Percentiles rank a stretch among this genome's conserved stretches.
These are phyloP conservation scores for Pochonia chlamydosporia DNA, from an alignment of 2,329 filamentous ascomycete genomes.

Conservation along the genomic window DNA sequence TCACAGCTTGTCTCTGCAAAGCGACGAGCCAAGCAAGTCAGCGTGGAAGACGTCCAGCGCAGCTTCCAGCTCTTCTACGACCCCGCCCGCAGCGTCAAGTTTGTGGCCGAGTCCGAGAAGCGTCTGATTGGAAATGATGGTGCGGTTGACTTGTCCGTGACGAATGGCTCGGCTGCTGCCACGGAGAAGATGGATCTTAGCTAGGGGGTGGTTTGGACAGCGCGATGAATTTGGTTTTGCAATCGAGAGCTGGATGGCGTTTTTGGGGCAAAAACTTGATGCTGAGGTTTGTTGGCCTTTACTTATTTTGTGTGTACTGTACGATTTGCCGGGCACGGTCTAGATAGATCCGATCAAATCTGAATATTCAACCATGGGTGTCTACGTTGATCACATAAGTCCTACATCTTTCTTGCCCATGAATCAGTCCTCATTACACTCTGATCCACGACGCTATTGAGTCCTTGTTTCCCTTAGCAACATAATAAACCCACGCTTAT, in stretches of 20 bases:
- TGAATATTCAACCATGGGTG: no score
- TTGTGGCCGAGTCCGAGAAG: conserved; percentile 86
- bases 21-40: conserved; percentile 77
- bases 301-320: conserved; percentile 1
- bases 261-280: conserved; percentile 14
- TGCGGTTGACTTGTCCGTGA: conserved; percentile 61
- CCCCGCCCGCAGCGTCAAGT: conserved; percentile 78
- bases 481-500: no score
- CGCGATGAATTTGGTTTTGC: neutral
- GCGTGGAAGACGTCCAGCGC: conserved; percentile 82
- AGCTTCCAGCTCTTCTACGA: conserved; percentile 96
- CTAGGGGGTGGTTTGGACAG: conserved; percentile 16
- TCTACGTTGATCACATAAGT: no score
- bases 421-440: no score
- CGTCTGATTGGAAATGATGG: conserved; percentile 87
- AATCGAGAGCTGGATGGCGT: conserved; percentile 23
- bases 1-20: conserved; percentile 84
- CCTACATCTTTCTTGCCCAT: no score
- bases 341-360: neutral
- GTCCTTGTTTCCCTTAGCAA: no score
- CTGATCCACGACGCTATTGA: no score
- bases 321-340: conserved; percentile 20
- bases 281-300: neutral
- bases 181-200: conserved; percentile 40
- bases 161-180: conserved; percentile 30